Evolutionary conservation across 768 basidiomycete species (phyloP), one percentile per base, ranked within the genome.

Genomic region (Leccinum boreale): DNA sequence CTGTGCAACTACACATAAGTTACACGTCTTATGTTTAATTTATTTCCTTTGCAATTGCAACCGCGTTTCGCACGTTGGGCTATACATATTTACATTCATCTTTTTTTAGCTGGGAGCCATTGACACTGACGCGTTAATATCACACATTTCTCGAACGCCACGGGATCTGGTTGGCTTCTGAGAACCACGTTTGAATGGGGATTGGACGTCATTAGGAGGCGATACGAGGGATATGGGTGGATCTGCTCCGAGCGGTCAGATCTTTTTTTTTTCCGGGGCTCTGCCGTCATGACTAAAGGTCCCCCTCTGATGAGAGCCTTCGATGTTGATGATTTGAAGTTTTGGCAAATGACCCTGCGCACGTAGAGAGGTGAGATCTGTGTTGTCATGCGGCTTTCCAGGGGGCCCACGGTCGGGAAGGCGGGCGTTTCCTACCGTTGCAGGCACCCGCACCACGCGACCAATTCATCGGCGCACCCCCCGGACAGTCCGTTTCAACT

Each of bases 401-500:
- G n/a, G 31, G 50, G 50, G 24, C 26, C 5, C 48, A 4, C 28
- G 3, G 45, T 19, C n/a, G 39, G 29, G n/a, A 26, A 45, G 12
- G 14, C 19, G 9, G 9, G 35, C 24, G 15, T 28, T 52, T 28
- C 45, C 51, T 44, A 44, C 54, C 59, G 19, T 49, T 19, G 39
- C 48, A 65, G 59, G 63, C 63, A 64, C 63, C 56, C 59, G 62
- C 28, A 19, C 23, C 54, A 49, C 53, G 39, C 51, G 55, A 51
- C 14, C 19, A 51, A 5, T 24, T 8, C 19, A 7, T 39, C 31
- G 14, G 15, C 1, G 3, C 2, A 4, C 4, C 57, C 66, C 66
- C 66, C 66, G 44, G 67, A 67, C 66, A 67, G 66, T 53, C 66
- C 36, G n/a, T 45, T 29, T 45, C 21, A 4, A 46, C 21, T 19